phyloP scores from a whole-genome alignment of 2,329 filamentous ascomycete genomes.

The Cladosporium sphaerospermum region DNA sequence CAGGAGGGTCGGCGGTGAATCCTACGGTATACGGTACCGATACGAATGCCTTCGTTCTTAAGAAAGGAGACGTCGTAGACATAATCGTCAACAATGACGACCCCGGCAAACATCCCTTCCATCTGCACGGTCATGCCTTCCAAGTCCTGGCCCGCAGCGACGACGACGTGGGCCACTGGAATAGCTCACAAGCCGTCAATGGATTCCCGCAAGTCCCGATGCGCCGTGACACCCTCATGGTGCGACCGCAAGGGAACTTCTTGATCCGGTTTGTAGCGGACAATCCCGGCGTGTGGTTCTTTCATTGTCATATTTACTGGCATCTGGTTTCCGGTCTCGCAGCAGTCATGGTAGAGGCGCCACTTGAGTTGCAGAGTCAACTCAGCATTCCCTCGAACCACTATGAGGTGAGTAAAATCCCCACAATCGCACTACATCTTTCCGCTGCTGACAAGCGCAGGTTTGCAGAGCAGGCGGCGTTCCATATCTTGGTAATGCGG shows the following conservation, averaged over 20 bases:
- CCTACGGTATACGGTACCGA: conserved; percentile 46
- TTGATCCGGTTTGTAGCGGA: conserved; percentile 51
- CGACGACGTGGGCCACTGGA: conserved; percentile 29
- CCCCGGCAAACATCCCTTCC: conserved; percentile 63
- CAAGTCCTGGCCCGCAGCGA: conserved; percentile 47
- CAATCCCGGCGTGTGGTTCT: conserved; percentile 41
- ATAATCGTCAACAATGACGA: conserved; percentile 74
- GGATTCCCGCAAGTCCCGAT: conserved; percentile 32
- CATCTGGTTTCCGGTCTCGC: conserved; percentile 46
- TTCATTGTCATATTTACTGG: conserved; percentile 47
- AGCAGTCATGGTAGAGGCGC: conserved; percentile 47
- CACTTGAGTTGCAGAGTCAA: conserved; percentile 53
- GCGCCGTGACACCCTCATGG: conserved; percentile 50
- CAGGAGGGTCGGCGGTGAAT: conserved; percentile 43
- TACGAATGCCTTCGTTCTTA: conserved; percentile 56
- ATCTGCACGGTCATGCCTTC: conserved; percentile 72
- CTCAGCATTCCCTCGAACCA: conserved; percentile 58
- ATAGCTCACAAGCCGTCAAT: conserved; percentile 24
- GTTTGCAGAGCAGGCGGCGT: conserved; percentile 51
- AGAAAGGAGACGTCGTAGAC: conserved; percentile 62
- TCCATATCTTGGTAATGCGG: conserved; percentile 63
- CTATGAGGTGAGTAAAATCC: conserved; percentile 32
- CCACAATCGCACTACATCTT: too few species aligned
- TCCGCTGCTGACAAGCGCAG: too few species aligned
- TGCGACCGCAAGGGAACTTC: conserved; percentile 49